Evolutionary conservation across 2,329 filamentous ascomycete species (phyloP), one percentile per base, ranked within the genome.

Genomic region (Bipolaris gigantea): DNA sequence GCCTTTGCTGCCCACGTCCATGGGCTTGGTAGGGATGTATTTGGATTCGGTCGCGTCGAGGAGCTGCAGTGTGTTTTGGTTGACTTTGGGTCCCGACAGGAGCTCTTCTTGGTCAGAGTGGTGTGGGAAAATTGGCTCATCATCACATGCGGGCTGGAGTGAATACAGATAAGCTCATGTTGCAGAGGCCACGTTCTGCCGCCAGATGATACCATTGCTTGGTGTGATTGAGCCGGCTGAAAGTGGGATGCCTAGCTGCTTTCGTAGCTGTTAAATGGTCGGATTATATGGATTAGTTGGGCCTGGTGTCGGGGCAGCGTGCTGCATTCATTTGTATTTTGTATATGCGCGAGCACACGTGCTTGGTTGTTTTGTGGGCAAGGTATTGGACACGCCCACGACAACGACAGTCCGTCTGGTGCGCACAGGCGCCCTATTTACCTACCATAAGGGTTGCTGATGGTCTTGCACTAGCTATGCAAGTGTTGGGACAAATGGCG

Each of bases 101-200:
- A 73, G 64, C 36, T 84, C 82, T 48, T 83, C 82, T 49, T 80
- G 76, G 3, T 81, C 81, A 1, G 81, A 81, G 60, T 65, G 82
- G 55, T 62, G 32, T n/a, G 11, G 3, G 9, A n/a, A 16, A 30
- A 11, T 32, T 7, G 30, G 13, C 16, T 38, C 13, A 30, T 21
- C 21, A 15, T 34, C 18, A 16, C 15, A 19, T 23, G 32, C 11
- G 27, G 30, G 15, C 6, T 27, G 38, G 23, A 34, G n/a, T 25
- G 19, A 15, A 33, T 8, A 18, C 15, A 5, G 18, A 18, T n/a
- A 5, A 23, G 2, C n/a, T 18, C 53, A 42, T 55, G 57, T 57
- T 0, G 79, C 82, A 3, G 79, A 72, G 0, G 79, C 75, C 72
- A 84, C 78, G 52, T 81, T 77, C 55, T 77, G 76, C 11, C 64